Percentiles rank a stretch among this genome's conserved stretches.
Conservation (phyloP, 345 rosid genomes). For the Euphorbia peplus region DNA sequence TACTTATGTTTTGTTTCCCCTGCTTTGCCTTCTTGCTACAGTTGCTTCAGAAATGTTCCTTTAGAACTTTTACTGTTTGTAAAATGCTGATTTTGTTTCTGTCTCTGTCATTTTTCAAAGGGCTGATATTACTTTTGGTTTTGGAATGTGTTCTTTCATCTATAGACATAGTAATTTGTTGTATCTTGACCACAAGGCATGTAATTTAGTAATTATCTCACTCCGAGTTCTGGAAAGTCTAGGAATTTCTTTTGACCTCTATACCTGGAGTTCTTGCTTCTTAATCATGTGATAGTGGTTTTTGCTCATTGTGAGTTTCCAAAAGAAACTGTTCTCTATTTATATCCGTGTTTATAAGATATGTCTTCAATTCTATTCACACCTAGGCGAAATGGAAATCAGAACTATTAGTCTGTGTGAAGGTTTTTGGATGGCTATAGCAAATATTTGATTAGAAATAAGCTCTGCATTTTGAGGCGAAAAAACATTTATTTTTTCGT, state of each 20-base stretch:
- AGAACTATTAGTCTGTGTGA: neutral
- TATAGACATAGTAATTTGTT: neutral
- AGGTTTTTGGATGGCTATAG: slow-evolving; percentile 9
- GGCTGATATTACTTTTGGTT: neutral
- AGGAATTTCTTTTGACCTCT: neutral
- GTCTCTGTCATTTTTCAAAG: neutral
- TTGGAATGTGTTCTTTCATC: neutral
- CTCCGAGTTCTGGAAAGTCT: neutral
- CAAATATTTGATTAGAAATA: slow-evolving; percentile 6
- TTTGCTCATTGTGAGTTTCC: neutral
- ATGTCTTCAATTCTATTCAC: neutral
- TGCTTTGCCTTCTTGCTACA: neutral
- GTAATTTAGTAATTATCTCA: neutral
- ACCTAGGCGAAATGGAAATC: neutral
- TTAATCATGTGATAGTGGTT: neutral
- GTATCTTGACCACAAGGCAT: neutral
- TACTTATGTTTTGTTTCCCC: neutral
- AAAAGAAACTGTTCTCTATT: neutral
- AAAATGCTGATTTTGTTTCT: neutral
- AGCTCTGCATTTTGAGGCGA: slow-evolving; percentile 22
- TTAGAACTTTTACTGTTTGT: neutral
- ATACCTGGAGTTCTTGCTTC: neutral
- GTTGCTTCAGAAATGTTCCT: neutral
- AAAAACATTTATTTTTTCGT: slow-evolving; percentile 6
- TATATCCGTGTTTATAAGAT: neutral